Evolutionary conservation across 768 basidiomycete species (phyloP), one percentile per base, ranked within the genome.

Genomic region (Naganishia vaughanmartiniae): DNA sequence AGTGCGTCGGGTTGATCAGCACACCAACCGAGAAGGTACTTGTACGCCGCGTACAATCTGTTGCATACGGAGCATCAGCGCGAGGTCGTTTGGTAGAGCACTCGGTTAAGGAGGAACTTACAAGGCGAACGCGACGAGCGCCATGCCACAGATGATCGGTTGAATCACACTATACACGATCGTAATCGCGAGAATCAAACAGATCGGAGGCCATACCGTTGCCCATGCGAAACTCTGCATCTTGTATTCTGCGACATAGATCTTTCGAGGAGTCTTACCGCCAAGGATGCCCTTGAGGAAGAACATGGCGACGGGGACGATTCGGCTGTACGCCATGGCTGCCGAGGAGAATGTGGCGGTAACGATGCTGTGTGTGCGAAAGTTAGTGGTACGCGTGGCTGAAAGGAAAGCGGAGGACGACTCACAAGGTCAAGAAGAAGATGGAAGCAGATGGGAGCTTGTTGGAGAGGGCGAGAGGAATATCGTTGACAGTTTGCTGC

Each of bases 131-230:
- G 81, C 79, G 45, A 81, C 73, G 57, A 76, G 46, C 34, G 78
- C 73, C 70, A 83, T 74, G 33, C 78, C 69, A 54, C 74, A 75
- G 67, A 82, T 82, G 74, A 83, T 70, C 14, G 82, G 82, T 68
- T 81, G 80, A 67, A 82, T 82, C 65, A 81, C 74, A 51, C 76
- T 76, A 74, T 83, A 83, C 58, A 81, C 82, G 72, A 82, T 78
- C 65, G 79, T 80, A 70, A 82, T 76, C 54, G 74, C 74, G 68
- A 78, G 72, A 48, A 81, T 69, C 53, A 81, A 71, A 66, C 79
- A 79, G 39, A 78, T 73, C 3, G 78, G 79, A 26, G 81, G 79
- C 74, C 75, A 80, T 33, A 70, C 67, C 19, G 76, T 77, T 4
- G 77, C 76, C 75, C 76, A 79, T 24, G 58, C 67, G 58, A 76